Evolutionary conservation across 2,329 filamentous ascomycete genomes (phyloP).

Genomic region (Epichloe hybrida): DNA sequence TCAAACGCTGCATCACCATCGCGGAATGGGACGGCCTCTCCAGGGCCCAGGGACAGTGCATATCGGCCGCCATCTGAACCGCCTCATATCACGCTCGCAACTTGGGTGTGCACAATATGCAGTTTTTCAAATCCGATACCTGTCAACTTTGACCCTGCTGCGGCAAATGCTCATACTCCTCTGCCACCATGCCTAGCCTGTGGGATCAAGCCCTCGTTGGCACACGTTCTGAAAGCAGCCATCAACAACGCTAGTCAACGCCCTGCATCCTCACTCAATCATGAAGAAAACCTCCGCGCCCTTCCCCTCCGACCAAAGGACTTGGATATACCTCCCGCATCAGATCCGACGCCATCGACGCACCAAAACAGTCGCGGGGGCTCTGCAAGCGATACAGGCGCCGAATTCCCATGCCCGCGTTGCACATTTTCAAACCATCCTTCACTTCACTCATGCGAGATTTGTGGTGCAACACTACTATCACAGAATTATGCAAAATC

Average conservation of each 20-base stretch:
- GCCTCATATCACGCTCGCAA: conserved; percentile 46
- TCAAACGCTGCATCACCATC: conserved; percentile 32
- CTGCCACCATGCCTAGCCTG: conserved; percentile 82
- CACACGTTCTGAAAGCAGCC: conserved; percentile 73
- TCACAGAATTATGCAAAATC: conserved; percentile 30
- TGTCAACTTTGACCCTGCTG: conserved; percentile 79
- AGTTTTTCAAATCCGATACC: conserved; percentile 88
- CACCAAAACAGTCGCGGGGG: background rate
- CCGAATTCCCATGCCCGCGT: conserved; percentile 57
- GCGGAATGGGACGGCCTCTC: conserved; percentile 32
- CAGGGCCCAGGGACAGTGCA: conserved; percentile 29
- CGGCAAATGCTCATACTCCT: conserved; percentile 65
- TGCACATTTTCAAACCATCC: conserved; percentile 94
- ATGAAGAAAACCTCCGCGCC: background rate
- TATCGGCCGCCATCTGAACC: conserved; percentile 27
- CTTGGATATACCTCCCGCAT: background rate
- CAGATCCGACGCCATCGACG: background rate
- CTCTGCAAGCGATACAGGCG: conserved; percentile 8
- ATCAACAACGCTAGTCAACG: conserved; percentile 60
- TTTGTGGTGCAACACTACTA: conserved; percentile 68
- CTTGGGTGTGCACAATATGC: conserved; percentile 94
- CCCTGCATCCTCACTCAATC: conserved; percentile 5
- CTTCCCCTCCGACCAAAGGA: background rate
- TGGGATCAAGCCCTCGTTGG: conserved; percentile 79
- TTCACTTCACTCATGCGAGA: conserved; percentile 73